Evolutionary conservation across 495 filamentous ascomycete genomes (phyloP).

Genomic region (Pseudomonodictys pantanalensis): DNA sequence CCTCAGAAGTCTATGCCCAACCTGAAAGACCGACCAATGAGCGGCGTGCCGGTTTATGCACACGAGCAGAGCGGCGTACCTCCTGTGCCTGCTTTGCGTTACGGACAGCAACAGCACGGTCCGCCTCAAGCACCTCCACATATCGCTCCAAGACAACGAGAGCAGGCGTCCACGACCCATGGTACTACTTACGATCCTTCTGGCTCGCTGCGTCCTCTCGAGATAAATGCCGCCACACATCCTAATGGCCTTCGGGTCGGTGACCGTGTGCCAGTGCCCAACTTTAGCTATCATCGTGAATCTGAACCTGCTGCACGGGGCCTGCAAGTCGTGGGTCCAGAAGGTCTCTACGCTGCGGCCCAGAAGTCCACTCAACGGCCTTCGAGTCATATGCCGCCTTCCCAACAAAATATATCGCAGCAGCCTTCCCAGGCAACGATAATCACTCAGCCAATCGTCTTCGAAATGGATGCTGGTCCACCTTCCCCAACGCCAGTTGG

Average conservation of each 20-base stretch:
- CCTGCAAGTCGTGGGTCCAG: neutral
- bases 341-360: neutral
- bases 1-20: constrained; percentile 8
- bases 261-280: neutral
- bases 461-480: neutral
- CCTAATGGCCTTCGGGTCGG: neutral
- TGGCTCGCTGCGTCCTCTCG: too few relatives aligned
- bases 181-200: too few relatives aligned
- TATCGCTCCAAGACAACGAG: neutral
- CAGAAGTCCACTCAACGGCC: too few relatives aligned
- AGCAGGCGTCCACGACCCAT: too few relatives aligned
- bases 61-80: neutral
- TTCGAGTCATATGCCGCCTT: neutral
- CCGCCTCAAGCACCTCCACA: neutral
- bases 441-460: neutral
- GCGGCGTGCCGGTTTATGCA: neutral
- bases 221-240: too few relatives aligned
- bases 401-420: neutral
- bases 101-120: neutral
- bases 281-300: neutral
- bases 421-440: neutral
- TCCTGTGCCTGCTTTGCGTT: neutral
- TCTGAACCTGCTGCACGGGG: neutral
- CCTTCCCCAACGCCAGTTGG: neutral
- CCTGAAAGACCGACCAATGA: neutral